A percentile compares a stretch with the other conserved stretches of the same genome.
Evolutionary conservation across 2,329 filamentous ascomycete species (phyloP).

Genomic region (Eurotiales sp.): DNA sequence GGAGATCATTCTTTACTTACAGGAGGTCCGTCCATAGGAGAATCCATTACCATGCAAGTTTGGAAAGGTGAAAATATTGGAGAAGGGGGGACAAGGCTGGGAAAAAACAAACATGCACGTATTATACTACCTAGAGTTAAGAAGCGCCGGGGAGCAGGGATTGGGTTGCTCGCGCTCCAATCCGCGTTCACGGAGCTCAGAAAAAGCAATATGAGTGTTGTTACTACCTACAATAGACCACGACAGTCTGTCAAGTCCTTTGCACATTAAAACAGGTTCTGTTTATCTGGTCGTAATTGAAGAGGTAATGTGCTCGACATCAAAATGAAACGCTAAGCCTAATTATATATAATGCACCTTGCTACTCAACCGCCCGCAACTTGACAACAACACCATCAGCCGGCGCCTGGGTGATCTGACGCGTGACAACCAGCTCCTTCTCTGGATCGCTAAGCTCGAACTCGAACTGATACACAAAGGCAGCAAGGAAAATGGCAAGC

Average conservation of each 20-base stretch:
- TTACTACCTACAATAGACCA: not conserved
- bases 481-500: constrained; percentile 77
- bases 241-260: not conserved
- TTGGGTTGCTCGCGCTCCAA: not conserved
- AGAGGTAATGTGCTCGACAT: no score
- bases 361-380: constrained; percentile 56
- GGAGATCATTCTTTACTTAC: no score
- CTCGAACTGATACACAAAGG: constrained; percentile 70
- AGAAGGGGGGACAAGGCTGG: not conserved
- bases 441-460: constrained; percentile 62
- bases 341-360: no score
- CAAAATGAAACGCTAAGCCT: no score
- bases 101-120: not conserved
- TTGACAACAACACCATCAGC: constrained; percentile 67
- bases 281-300: not conserved
- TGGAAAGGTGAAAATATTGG: no score
- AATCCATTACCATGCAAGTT: no score
- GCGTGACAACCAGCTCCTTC: constrained; percentile 61
- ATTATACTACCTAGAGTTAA: no score
- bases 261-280: not conserved
- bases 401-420: constrained; percentile 68
- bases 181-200: not conserved
- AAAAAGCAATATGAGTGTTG: not conserved
- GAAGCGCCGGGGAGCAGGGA: no score
- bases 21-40: no score